Conservation (phyloP, 768 basidiomycete genomes). For the Russula sp. region DNA sequence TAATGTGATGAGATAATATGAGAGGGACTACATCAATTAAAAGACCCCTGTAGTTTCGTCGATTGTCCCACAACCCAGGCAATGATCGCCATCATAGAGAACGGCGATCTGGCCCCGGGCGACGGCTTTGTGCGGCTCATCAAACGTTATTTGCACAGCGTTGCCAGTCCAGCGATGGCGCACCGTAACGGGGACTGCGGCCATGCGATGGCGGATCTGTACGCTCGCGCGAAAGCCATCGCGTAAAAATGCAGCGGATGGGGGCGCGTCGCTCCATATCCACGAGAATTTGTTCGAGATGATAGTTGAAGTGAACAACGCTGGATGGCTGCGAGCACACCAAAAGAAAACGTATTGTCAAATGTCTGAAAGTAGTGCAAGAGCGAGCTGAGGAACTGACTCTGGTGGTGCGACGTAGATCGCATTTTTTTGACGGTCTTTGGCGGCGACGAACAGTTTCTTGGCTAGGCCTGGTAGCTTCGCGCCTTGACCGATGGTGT, state of each 20-base stretch:
- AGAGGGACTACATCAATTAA: neutral
- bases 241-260: conserved; percentile 36
- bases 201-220: conserved; percentile 70
- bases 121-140: conserved; percentile 58
- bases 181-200: conserved; percentile 32
- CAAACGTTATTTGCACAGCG: conserved; percentile 45
- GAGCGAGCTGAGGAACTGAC: conserved; percentile 35
- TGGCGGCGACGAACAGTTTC: conserved; percentile 67
- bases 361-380: neutral
- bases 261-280: conserved; percentile 67
- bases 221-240: conserved; percentile 46
- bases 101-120: conserved; percentile 77
- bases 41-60: conserved; percentile 3
- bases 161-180: conserved; percentile 11
- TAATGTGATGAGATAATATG: neutral
- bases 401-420: conserved; percentile 72
- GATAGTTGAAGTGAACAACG: conserved; percentile 38
- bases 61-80: conserved; percentile 80
- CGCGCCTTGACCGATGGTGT: conserved; percentile 80
- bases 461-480: conserved; percentile 54
- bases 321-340: conserved; percentile 45
- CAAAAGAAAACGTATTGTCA: neutral
- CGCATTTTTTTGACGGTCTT: conserved; percentile 55
- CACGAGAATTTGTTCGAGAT: conserved; percentile 53
- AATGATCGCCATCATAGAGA: conserved; percentile 69